phyloP scores from a whole-genome alignment of 192 early-diverging fungal species.

The Coemansia sp. region DNA sequence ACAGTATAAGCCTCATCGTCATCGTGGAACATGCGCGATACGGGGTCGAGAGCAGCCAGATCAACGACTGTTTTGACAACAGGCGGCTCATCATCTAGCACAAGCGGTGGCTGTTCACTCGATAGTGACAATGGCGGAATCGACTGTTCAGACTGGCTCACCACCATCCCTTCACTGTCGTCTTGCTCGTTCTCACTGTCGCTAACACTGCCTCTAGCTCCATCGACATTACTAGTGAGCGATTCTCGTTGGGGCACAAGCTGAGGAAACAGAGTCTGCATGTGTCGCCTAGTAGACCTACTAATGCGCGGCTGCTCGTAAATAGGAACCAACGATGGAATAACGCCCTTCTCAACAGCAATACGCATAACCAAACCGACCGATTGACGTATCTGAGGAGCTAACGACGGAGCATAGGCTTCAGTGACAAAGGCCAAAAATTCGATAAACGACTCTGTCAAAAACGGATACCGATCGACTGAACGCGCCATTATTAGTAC shows the following conservation, averaged over 20 bases:
- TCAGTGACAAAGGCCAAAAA: conserved; percentile 64
- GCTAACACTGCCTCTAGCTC: background rate
- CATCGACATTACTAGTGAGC: conserved; percentile 7
- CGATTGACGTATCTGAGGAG: conserved; percentile 53
- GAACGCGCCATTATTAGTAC: conserved; percentile 75
- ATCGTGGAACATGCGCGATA: conserved; percentile 48
- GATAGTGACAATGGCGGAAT: background rate
- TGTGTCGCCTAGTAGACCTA: conserved; percentile 18
- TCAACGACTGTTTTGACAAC: conserved; percentile 6
- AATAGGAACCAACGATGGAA: conserved; percentile 51
- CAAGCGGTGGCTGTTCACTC: background rate
- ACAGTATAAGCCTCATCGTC: conserved; percentile 13
- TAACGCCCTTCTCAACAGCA: conserved; percentile 65
- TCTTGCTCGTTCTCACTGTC: conserved; percentile 1
- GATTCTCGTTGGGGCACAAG: conserved; percentile 31
- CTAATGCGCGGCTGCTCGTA: conserved; percentile 46
- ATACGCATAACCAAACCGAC: conserved; percentile 62
- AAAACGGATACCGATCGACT: conserved; percentile 62
- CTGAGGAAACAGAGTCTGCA: conserved; percentile 41
- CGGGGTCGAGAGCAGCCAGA: conserved; percentile 19
- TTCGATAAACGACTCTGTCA: conserved; percentile 71
- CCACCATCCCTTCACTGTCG: background rate
- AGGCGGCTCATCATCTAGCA: background rate
- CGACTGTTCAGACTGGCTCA: background rate
- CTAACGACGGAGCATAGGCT: conserved; percentile 62